phyloP scores from a whole-genome alignment of 2,329 filamentous ascomycete genomes.

The Endoconidiophora polonica region DNA sequence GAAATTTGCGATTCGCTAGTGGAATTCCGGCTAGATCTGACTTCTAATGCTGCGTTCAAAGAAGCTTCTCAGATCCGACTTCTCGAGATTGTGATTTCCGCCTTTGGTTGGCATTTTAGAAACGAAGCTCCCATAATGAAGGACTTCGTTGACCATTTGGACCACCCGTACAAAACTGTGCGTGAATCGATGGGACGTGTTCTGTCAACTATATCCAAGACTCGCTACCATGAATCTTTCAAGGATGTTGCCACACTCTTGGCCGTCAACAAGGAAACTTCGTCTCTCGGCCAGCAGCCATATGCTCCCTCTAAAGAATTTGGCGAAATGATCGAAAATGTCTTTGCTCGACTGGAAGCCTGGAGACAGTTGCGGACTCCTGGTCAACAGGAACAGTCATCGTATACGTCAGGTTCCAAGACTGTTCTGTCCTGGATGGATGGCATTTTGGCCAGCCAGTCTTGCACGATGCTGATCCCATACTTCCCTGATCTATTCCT shows the following conservation, averaged over 20 bases:
- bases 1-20: constrained; percentile 72
- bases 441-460: constrained; percentile 73
- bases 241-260: constrained; percentile 60
- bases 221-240: constrained; percentile 87
- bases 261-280: constrained; percentile 59
- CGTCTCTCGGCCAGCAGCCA: constrained; percentile 68
- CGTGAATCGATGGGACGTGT: constrained; percentile 87
- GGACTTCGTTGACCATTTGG: constrained; percentile 78
- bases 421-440: constrained; percentile 93
- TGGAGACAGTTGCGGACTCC: constrained; percentile 76
- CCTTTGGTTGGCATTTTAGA: constrained; percentile 92
- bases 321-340: constrained; percentile 48
- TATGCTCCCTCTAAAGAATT: constrained; percentile 69
- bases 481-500: constrained; percentile 88
- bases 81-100: constrained; percentile 71
- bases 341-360: constrained; percentile 64
- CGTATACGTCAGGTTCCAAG: constrained; percentile 92
- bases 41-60: constrained; percentile 94
- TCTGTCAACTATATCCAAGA: constrained; percentile 74
- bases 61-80: constrained; percentile 93
- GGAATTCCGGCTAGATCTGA: constrained; percentile 80
- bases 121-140: constrained; percentile 73
- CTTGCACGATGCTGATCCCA: constrained; percentile 75
- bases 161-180: constrained; percentile 96
- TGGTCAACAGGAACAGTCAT: constrained; percentile 81